Conservation (phyloP, 2,329 filamentous ascomycete species). For the Huntiella bhutanensis region DNA sequence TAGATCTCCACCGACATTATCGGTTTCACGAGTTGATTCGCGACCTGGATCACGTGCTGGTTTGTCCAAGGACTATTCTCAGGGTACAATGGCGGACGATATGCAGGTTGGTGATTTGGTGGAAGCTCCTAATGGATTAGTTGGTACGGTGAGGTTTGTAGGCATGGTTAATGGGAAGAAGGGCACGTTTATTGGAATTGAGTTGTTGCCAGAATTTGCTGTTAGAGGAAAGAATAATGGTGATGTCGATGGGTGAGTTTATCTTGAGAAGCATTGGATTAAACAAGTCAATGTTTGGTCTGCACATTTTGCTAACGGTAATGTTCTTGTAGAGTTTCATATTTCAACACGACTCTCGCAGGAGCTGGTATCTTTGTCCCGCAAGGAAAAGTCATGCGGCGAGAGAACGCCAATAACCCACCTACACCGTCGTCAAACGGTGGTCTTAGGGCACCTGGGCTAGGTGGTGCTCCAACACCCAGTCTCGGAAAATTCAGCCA, state of each 20-base stretch:
- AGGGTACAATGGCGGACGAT: conserved; percentile 19
- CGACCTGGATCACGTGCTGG: conserved; percentile 10
- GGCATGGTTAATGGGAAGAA: conserved; percentile 76
- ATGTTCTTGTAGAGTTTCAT: conserved; percentile 34
- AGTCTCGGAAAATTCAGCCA: conserved; percentile 68
- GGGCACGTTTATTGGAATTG: conserved; percentile 80
- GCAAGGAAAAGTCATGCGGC: conserved; percentile 57
- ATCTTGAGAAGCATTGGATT: not conserved
- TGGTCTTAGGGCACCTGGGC: conserved; percentile 8
- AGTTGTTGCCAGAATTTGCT: conserved; percentile 66
- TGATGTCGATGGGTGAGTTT: conserved; percentile 73
- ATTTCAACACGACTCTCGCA: conserved; percentile 62
- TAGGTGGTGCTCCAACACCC: conserved; percentile 34
- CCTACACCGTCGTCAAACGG: conserved; percentile 43
- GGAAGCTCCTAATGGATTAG: conserved; percentile 86
- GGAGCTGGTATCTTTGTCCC: conserved; percentile 91
- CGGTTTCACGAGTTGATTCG: conserved; percentile 14
- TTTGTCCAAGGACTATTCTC: conserved; percentile 16
- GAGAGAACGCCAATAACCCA: conserved; percentile 39
- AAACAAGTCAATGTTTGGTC: no score
- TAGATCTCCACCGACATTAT: not conserved
- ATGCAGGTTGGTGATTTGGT: conserved; percentile 65
- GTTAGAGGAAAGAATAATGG: conserved; percentile 82
- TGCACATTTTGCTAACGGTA: no score
- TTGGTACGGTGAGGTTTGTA: conserved; percentile 74